phyloP scores from a whole-genome alignment of 2,329 filamentous ascomycete genomes.

The Talaromyces sp. region DNA sequence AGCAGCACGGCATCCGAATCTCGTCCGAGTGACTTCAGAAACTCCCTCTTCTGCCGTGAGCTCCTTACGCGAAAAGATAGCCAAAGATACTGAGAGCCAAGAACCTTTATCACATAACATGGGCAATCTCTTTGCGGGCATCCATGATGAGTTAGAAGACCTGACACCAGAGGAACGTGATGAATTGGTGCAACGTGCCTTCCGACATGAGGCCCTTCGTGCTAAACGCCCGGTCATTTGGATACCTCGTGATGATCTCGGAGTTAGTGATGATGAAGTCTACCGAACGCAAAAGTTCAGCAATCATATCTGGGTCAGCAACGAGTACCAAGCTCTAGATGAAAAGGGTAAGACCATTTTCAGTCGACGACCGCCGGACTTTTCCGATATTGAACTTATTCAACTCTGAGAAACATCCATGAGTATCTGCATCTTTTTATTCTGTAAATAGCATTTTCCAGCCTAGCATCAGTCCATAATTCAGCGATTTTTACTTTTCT shows the following conservation, averaged over 20 bases:
- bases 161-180: conserved; percentile 91
- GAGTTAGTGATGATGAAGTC: conserved; percentile 90
- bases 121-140: conserved; percentile 80
- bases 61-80: conserved; percentile 40
- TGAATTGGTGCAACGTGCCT: conserved; percentile 79
- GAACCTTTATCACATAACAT: conserved; percentile 55
- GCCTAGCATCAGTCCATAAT: neutral
- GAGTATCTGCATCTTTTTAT: conserved; percentile 13
- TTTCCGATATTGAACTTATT: conserved; percentile 85
- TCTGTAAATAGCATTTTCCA: conserved; percentile 19
- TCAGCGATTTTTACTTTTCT: too few relatives aligned
- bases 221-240: conserved; percentile 85
- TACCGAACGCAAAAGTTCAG: conserved; percentile 74
- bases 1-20: conserved; percentile 34
- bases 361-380: conserved; percentile 82
- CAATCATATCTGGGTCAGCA: conserved; percentile 86
- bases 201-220: conserved; percentile 84
- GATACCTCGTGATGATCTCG: conserved; percentile 89
- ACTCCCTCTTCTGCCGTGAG: conserved; percentile 35
- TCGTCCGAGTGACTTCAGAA: conserved; percentile 40
- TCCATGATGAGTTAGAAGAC: conserved; percentile 92
- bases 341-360: conserved; percentile 81
- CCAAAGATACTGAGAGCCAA: conserved; percentile 70
- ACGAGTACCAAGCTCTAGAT: conserved; percentile 86
- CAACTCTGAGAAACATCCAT: conserved; percentile 58